Evolutionary conservation across 73 alveolate genomes (phyloP).

Genomic region (Urostyla sp.): DNA sequence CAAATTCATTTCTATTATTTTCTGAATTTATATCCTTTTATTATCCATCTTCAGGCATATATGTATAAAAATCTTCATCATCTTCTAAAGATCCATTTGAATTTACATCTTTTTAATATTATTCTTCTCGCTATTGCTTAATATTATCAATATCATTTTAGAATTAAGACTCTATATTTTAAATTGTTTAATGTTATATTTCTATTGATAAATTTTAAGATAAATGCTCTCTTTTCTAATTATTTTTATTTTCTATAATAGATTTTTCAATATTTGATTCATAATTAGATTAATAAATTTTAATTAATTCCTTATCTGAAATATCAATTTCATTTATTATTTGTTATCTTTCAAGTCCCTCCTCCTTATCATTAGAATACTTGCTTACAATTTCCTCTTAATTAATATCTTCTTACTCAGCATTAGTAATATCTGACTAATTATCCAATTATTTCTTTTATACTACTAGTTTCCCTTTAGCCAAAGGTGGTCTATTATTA

Average conservation of each 20-base stretch:
- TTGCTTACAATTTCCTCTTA: constrained; percentile 34
- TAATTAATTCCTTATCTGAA: constrained; percentile 21
- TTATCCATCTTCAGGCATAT: background rate
- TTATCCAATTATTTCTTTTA: background rate
- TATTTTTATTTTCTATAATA: too few relatives aligned
- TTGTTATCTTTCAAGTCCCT: background rate
- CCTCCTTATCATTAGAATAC: background rate
- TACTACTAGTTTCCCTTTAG: background rate
- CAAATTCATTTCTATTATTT: too few relatives aligned
- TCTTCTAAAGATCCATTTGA: too few relatives aligned
- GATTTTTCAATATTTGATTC: too few relatives aligned
- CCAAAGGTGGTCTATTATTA: background rate
- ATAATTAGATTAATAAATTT: background rate
- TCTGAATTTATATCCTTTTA: too few relatives aligned
- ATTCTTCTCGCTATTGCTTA: too few relatives aligned
- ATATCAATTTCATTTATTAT: background rate
- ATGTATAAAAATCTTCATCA: background rate
- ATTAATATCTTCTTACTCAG: background rate
- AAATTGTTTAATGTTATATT: too few relatives aligned
- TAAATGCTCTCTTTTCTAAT: too few relatives aligned
- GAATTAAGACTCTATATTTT: too few relatives aligned
- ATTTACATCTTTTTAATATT: too few relatives aligned
- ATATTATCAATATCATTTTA: too few relatives aligned
- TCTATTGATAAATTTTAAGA: too few relatives aligned
- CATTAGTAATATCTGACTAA: background rate